These are phyloP conservation scores for Fusarium tricinctum DNA, from an alignment of 2,329 filamentous ascomycete species.

Conservation along the genomic window DNA sequence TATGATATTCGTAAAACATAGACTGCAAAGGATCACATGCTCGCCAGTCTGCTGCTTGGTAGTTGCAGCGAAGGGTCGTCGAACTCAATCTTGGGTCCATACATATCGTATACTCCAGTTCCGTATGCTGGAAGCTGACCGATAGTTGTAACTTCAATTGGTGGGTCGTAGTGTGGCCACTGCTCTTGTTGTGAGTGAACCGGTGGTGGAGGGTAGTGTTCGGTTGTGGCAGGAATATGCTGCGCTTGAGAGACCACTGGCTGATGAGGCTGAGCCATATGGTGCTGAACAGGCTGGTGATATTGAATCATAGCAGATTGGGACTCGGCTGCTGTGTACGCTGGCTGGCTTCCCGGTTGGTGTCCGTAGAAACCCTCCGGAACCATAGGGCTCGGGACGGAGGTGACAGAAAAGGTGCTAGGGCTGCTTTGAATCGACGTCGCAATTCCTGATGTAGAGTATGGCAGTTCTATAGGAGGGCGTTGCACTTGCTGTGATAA, in stretches of 20 bases:
- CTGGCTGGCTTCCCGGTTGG: slow-evolving; percentile 62
- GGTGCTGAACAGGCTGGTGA: slow-evolving; percentile 59
- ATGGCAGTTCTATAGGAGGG: slow-evolving; percentile 65
- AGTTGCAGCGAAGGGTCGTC: slow-evolving; percentile 71
- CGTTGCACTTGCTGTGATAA: slow-evolving; percentile 64
- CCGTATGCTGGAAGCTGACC: slow-evolving; percentile 66
- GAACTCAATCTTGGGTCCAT: slow-evolving; percentile 69
- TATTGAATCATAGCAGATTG: slow-evolving; percentile 60
- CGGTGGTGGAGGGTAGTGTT: slow-evolving; percentile 56
- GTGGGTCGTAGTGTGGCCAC: slow-evolving; percentile 71
- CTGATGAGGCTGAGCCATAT: slow-evolving; percentile 53
- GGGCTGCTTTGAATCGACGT: slow-evolving; percentile 71
- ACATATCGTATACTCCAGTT: slow-evolving; percentile 66
- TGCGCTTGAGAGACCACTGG: slow-evolving; percentile 55
- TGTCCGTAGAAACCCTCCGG: slow-evolving; percentile 72
- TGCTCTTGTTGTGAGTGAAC: slow-evolving; percentile 62
- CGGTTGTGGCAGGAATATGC: slow-evolving; percentile 45
- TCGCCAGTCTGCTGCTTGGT: slow-evolving; percentile 70
- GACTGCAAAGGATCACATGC: slow-evolving; percentile 58
- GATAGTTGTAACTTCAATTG: slow-evolving; percentile 69
- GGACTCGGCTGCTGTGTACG: slow-evolving; percentile 65
- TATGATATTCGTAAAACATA: slow-evolving; percentile 36
- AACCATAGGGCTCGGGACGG: slow-evolving; percentile 66
- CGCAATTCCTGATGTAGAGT: slow-evolving; percentile 62
- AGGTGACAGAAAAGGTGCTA: slow-evolving; percentile 68